phyloP scores from a whole-genome alignment of 257 asterid genomes.

The Dorcoceras hygrometricum region DNA sequence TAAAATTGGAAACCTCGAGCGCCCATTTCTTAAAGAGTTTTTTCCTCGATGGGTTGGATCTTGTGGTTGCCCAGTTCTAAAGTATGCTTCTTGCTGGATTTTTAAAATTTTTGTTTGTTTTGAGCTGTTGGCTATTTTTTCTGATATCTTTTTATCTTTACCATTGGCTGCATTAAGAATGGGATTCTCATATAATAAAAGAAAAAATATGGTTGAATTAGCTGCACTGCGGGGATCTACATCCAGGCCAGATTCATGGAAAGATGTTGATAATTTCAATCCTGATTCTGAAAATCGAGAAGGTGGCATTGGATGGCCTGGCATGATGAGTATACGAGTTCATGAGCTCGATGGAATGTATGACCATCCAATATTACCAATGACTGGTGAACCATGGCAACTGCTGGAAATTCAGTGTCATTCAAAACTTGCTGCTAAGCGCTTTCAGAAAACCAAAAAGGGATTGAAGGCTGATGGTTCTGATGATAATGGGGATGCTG shows the following conservation, averaged over 20 bases:
- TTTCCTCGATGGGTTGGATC: slow-evolving; percentile 99
- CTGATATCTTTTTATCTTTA: slow-evolving; percentile 33
- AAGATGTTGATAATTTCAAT: slow-evolving; percentile 48
- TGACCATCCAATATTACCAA: slow-evolving; percentile 94
- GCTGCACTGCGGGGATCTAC: slow-evolving; percentile 93
- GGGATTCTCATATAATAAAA: slow-evolving; percentile 95
- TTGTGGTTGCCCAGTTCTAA: slow-evolving; percentile 95
- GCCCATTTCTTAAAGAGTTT: slow-evolving; percentile 97
- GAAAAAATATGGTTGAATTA: slow-evolving; percentile 90
- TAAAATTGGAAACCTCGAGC: slow-evolving; percentile 97
- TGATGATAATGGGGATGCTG: slow-evolving; percentile 85
- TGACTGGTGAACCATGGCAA: slow-evolving; percentile 99
- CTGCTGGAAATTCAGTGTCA: slow-evolving; percentile 95
- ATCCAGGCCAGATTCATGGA: slow-evolving; percentile 66
- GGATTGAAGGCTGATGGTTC: slow-evolving; percentile 93
- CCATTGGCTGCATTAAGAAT: slow-evolving; percentile 48
- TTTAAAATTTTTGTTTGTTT: slow-evolving; percentile 28
- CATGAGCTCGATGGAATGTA: slow-evolving; percentile 99
- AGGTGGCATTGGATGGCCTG: slow-evolving; percentile 95
- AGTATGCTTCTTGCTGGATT: slow-evolving; percentile 51
- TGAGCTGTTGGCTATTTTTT: slow-evolving; percentile 24
- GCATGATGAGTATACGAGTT: slow-evolving; percentile 98
- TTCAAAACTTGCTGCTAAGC: slow-evolving; percentile 95
- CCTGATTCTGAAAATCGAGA: slow-evolving; percentile 78
- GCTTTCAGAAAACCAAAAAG: slow-evolving; percentile 90